Base-by-base conservation (phyloP, 2,329 filamentous ascomycete species). In the Pestalotiopsis sp. region DNA sequence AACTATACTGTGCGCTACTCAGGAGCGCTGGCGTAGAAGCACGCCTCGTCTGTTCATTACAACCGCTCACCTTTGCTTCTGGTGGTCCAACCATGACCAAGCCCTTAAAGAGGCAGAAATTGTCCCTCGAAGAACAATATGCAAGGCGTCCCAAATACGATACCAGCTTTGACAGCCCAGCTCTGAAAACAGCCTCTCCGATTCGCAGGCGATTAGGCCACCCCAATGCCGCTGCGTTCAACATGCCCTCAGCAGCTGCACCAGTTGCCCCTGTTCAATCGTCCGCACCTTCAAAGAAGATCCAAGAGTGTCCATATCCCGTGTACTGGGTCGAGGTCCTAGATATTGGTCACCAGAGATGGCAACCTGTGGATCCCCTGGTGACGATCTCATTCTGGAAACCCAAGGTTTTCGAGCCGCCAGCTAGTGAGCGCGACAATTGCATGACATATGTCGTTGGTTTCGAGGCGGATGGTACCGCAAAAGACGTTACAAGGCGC, bases 321-420 rank as follows among this genome's bases (percentile, higher is more conserved):
- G 86, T 98, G 3, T 98, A 94, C 77, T 99, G 96, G 96, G 91
- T 98, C 0, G 96, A 99, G 81, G 91, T 94, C 3, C 93, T 97
- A 72, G 95, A 98, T 71, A 85, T 90, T 66, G 92, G 92, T 0
- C 89, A 94, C 72, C 93, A 98, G 77, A 97, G 94, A 83, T 99
- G 96, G 96, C 89, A 97, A 67, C 88, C 94, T 0, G 89, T 96
- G 49, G 96, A 99, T 77, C 90, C 95, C 0, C 80, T 98, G 0
- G 94, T 96, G 2, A 97, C 95, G 0, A 86, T 89, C 67, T 92
- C 72, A 0, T 89, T 97, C 67, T 93, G 91, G 77, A 94, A 92
- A 70, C 89, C 94, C 0, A 87, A 86, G 38, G 90, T 88, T 61
- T 84, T 99, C 36, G 96, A 99, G 76, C 96, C 96, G 0, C 94